A percentile compares a stretch with the other conserved stretches of the same genome.
phyloP scores from a whole-genome alignment of 495 filamentous ascomycete genomes.

The Staphylotrichum tortipilum region DNA sequence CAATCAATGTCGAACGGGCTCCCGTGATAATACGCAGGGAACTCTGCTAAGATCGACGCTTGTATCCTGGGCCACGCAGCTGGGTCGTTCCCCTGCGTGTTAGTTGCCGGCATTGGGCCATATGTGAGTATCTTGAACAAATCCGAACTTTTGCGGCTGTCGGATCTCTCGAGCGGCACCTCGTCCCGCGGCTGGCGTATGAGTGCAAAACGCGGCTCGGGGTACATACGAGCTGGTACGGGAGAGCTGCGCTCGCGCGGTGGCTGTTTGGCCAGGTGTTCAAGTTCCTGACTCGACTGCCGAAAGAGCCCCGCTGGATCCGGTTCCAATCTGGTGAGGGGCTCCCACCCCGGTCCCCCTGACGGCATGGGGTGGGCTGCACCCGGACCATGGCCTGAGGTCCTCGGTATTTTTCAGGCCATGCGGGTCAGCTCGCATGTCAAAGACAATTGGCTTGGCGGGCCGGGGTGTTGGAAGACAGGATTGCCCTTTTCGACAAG shows the following conservation, averaged over 20 bases:
- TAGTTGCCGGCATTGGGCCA: background rate
- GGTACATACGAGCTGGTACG: too few species aligned
- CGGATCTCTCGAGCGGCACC: too few species aligned
- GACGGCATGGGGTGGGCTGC: background rate
- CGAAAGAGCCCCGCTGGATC: too few species aligned
- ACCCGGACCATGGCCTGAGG: too few species aligned
- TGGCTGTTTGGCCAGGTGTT: background rate
- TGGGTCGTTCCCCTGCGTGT: slow-evolving; percentile 4
- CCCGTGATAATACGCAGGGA: slow-evolving; percentile 17
- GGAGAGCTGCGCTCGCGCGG: background rate
- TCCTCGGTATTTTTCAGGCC: background rate
- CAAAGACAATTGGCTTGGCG: background rate
- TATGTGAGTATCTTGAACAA: too few species aligned
- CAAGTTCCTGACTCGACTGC: slow-evolving; percentile 8
- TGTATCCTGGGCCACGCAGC: slow-evolving; percentile 9
- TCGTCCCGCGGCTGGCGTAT: too few species aligned
- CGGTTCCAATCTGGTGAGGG: too few species aligned
- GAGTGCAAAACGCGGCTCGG: too few species aligned
- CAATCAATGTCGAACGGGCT: slow-evolving; percentile 5
- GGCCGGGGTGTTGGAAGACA: too few species aligned
- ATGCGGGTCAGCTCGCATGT: too few species aligned
- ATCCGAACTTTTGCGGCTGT: too few species aligned
- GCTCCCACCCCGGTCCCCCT: background rate
- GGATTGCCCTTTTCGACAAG: too few species aligned
- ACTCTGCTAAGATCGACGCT: slow-evolving; percentile 22